A percentile compares a stretch with the other conserved stretches of the same genome.
phyloP scores from a whole-genome alignment of 2,329 filamentous ascomycete genomes.

The Penicillium sp. region DNA sequence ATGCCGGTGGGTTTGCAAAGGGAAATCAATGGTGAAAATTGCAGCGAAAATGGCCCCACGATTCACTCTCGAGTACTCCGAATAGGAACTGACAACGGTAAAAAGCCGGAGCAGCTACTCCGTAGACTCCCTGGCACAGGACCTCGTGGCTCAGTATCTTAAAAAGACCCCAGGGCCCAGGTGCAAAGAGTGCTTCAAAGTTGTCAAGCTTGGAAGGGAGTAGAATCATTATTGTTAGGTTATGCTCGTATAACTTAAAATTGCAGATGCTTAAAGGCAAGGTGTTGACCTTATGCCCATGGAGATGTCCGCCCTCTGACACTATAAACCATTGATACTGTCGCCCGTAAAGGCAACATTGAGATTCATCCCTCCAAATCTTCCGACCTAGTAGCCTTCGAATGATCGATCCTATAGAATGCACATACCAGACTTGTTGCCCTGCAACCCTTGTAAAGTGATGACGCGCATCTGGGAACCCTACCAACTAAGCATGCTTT shows the following conservation, averaged over 20 bases:
- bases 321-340: background rate
- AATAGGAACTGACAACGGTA: no score
- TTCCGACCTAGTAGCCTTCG: background rate
- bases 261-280: no score
- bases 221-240: background rate
- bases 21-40: background rate
- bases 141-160: background rate
- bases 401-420: background rate
- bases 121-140: background rate
- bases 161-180: background rate
- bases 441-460: background rate
- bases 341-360: background rate
- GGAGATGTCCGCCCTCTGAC: background rate
- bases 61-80: background rate
- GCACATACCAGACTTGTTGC: background rate
- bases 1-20: no score
- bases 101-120: background rate
- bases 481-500: background rate
- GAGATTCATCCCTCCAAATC: no score
- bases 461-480: background rate
- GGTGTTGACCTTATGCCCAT: background rate
- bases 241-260: background rate
- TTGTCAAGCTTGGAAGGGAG: background rate
- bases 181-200: background rate
- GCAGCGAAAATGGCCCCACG: background rate